These are phyloP conservation scores for Penicillium crystallinum DNA, from an alignment of 495 filamentous ascomycete species.

Conservation along the genomic window DNA sequence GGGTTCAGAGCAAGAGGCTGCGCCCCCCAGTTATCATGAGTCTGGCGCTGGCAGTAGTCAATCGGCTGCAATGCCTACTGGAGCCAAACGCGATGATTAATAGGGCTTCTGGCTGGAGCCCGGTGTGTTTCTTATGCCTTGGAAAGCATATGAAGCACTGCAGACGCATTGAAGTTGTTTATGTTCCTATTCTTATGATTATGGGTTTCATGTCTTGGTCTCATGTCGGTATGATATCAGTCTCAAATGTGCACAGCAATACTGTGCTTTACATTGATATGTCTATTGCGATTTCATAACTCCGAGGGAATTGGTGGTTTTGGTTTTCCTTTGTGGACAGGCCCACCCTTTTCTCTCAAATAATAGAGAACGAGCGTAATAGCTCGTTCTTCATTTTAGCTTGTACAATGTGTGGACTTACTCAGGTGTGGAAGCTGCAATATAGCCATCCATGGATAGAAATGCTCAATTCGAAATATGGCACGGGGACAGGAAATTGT, in stretches of 20 bases:
- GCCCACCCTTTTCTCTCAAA: background rate
- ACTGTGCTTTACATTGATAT: background rate
- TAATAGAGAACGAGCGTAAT: background rate
- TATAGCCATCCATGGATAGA: background rate
- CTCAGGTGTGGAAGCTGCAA: background rate
- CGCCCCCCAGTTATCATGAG: constrained; percentile 22
- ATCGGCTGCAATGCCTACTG: background rate
- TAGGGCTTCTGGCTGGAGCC: background rate
- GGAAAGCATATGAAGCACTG: background rate
- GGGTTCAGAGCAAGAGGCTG: constrained; percentile 7
- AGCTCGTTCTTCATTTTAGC: background rate
- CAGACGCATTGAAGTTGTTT: too few relatives aligned
- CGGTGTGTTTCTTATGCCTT: background rate
- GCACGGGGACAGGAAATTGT: background rate
- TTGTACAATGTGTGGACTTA: background rate
- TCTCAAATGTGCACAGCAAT: constrained; percentile 9
- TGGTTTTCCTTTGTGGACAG: background rate
- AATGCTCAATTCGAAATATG: background rate
- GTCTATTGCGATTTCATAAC: too few relatives aligned
- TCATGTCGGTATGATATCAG: constrained; percentile 19
- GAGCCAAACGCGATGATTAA: constrained; percentile 20
- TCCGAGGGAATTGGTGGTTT: too few relatives aligned
- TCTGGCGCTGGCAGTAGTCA: background rate
- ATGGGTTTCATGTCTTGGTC: constrained; percentile 17
- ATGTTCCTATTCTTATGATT: constrained; percentile 7